Base-by-base conservation (phyloP, 2,329 filamentous ascomycete genomes). In the Rugonectria rugulosa region DNA sequence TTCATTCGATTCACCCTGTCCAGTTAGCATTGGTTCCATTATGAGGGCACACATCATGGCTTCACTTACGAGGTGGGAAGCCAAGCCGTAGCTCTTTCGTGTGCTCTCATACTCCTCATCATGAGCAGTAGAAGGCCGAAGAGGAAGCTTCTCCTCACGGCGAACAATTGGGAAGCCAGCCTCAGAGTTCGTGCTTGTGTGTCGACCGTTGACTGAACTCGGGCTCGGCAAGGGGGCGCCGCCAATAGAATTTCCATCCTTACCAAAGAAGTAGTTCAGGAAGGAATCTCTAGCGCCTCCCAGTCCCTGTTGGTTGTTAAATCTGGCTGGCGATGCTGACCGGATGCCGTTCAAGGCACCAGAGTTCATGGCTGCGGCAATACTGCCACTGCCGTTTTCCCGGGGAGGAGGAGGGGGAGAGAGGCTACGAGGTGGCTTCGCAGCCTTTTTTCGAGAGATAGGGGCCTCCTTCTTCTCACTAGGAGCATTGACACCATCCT, bases 251-350 rank as follows among this genome's bases (percentile, higher is more conserved):
- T 84, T 81, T 41, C 91, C 91, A 59, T 99, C 95, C 72, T 99
- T 98, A 67, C 95, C 93, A 69, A 99, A 99, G 77, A 99, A 99
- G 76, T 99, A 99, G 76, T 94, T 98, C 59, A 99, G 76, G 80
- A 99, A 99, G 1, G 92, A 96, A 75, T 99, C 95, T 59, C 88
- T 86, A 34, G 91, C 86, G 57, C 79, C 84, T 53, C 88, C 87
- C 44, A 83, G 72, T 5, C 79, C 78, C 61, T 86, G 84, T 21
- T 79, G 79, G 61, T 85, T n/a, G n/a, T n/a, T 85, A 60, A 89
- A 82, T 49, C 82, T 81, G 23, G 85, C 81, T 15, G 72, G 72
- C n/a, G 71, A 71, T 24, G 67, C 64, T 53, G 72, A 64, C 40
- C 72, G 67, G 40, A 65, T 74, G 10, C 88, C 88, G 64, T 92